These are phyloP conservation scores for Malus orientalis DNA, from an alignment of 306 rosid species.

Conservation along the genomic window DNA sequence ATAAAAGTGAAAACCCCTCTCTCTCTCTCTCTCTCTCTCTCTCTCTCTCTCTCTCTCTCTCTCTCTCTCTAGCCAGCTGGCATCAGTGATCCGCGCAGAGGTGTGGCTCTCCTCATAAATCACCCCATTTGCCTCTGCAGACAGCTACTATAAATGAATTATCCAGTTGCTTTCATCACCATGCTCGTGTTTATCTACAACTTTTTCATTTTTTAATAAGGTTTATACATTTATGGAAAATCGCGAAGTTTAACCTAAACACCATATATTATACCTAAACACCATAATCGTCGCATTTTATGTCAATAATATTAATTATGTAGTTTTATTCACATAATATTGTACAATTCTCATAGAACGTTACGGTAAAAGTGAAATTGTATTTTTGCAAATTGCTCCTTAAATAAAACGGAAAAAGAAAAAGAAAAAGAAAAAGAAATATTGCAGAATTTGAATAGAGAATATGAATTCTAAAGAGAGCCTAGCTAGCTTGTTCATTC, in stretches of 20 bases:
- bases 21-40: not conserved
- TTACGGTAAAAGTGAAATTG: no score
- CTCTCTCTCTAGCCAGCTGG: not conserved
- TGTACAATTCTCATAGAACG: not conserved
- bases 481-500: slow-evolving; percentile 5
- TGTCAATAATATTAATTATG: no score
- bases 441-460: not conserved
- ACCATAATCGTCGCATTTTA: no score
- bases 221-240: not conserved
- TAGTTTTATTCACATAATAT: no score
- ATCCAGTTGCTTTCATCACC: not conserved
- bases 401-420: no score
- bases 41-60: not conserved
- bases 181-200: not conserved
- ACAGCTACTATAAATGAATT: not conserved
- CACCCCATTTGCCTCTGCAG: not conserved
- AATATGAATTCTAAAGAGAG: slow-evolving; percentile 1
- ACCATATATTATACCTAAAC: no score
- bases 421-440: no score
- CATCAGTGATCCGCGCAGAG: not conserved
- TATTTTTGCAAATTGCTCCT: not conserved
- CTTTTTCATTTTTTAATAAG: not conserved
- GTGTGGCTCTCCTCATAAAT: not conserved
- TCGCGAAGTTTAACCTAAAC: not conserved
- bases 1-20: not conserved